phyloP scores from a whole-genome alignment of 805 yeast species.

The Aciculoconidium aculeatum region DNA sequence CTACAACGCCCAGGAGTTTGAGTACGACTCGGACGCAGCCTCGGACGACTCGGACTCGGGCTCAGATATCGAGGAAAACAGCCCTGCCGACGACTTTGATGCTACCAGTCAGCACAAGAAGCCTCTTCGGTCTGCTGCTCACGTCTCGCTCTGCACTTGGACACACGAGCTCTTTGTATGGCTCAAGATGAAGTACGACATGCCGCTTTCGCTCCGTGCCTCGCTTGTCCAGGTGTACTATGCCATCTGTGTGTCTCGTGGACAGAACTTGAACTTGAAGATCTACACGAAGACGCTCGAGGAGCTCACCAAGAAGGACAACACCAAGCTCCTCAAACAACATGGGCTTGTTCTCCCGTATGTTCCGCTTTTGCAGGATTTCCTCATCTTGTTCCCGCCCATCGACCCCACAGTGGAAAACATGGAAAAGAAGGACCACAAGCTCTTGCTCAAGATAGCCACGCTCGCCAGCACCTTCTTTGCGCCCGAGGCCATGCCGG shows the following conservation, averaged over 20 bases:
- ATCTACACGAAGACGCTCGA: slow-evolving; percentile 60
- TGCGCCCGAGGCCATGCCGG: slow-evolving; percentile 40
- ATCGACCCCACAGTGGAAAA: slow-evolving; percentile 33
- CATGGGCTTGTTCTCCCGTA: slow-evolving; percentile 46
- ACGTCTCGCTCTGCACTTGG: slow-evolving; percentile 76
- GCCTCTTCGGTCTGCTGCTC: slow-evolving; percentile 58
- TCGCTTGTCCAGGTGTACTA: slow-evolving; percentile 65
- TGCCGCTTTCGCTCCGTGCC: slow-evolving; percentile 63
- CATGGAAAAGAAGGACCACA: slow-evolving; percentile 44
- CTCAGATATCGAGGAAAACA: slow-evolving; percentile 23
- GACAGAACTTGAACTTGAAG: slow-evolving; percentile 58
- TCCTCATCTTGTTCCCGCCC: slow-evolving; percentile 26
- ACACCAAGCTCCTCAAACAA: slow-evolving; percentile 25
- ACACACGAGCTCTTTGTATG: slow-evolving; percentile 78
- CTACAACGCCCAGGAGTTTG: slow-evolving; percentile 1
- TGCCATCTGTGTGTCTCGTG: slow-evolving; percentile 63
- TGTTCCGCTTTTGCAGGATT: slow-evolving; percentile 38
- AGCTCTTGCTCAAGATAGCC: slow-evolving; percentile 46
- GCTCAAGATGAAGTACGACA: slow-evolving; percentile 68
- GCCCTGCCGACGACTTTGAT: slow-evolving; percentile 26
- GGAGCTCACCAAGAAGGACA: slow-evolving; percentile 46
- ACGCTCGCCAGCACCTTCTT: slow-evolving; percentile 52
- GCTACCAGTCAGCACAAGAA: slow-evolving; percentile 51
- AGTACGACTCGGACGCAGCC: slow-evolving; percentile 12
- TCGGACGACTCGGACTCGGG: slow-evolving; percentile 7